These are phyloP conservation scores for Cymbopogon flexuosus DNA, from an alignment of 202 grass and related monocot species.

Conservation along the genomic window DNA sequence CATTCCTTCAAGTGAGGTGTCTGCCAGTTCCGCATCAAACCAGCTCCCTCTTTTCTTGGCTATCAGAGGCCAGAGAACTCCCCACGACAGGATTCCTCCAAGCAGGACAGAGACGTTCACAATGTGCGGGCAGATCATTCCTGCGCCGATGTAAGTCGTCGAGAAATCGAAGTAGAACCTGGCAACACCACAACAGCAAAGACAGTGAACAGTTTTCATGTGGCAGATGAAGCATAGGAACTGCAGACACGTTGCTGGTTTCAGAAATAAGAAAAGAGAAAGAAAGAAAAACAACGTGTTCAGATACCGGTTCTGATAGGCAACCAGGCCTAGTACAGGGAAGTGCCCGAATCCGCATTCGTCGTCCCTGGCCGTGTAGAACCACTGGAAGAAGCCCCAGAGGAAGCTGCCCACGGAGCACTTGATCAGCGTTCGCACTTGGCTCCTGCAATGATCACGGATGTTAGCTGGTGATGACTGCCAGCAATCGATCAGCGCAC, in stretches of 20 bases:
- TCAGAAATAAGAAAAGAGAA: too few species aligned
- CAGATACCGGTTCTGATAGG: conserved; percentile 53
- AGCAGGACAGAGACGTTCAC: conserved; percentile 70
- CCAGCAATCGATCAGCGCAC: background rate
- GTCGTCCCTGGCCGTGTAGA: conserved; percentile 57
- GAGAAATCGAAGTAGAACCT: conserved; percentile 92
- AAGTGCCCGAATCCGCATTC: conserved; percentile 46
- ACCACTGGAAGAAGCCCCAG: conserved; percentile 93
- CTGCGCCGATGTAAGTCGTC: conserved; percentile 73
- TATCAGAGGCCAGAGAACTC: conserved; percentile 86
- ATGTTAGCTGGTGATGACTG: background rate
- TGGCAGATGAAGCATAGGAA: background rate
- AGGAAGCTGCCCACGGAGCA: conserved; percentile 54
- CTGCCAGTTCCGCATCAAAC: conserved; percentile 26
- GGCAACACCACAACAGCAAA: background rate
- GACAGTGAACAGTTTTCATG: background rate
- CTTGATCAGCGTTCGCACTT: conserved; percentile 54
- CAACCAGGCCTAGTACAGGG: conserved; percentile 71
- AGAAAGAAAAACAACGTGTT: too few species aligned
- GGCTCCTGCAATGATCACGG: conserved; percentile 46
- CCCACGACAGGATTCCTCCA: conserved; percentile 76
- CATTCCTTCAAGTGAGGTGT: conserved; percentile 54
- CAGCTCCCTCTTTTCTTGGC: conserved; percentile 60
- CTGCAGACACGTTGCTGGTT: background rate
- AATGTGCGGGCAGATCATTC: conserved; percentile 87